These are phyloP conservation scores for Diaporthe ilicicola DNA, from an alignment of 2,329 filamentous ascomycete genomes.

Conservation along the genomic window DNA sequence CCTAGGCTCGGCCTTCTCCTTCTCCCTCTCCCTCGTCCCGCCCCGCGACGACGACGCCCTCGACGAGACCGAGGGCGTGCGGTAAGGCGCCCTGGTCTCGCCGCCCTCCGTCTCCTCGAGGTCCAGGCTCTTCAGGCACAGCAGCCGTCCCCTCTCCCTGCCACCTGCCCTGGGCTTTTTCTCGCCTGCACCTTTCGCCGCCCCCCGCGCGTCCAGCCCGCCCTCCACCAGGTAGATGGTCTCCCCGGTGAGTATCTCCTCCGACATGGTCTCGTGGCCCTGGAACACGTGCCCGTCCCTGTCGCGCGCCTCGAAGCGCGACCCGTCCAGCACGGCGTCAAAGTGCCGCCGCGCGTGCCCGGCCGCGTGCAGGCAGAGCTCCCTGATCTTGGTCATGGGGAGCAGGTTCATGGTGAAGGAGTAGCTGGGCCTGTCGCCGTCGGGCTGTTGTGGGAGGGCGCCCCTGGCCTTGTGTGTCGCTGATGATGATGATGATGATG, in stretches of 20 bases:
- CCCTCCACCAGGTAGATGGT: constrained; percentile 22
- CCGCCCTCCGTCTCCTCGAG: background rate
- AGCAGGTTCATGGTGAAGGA: constrained; percentile 27
- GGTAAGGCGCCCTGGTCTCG: background rate
- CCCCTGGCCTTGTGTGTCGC: background rate
- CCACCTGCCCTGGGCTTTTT: background rate
- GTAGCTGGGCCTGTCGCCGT: background rate
- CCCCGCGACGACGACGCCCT: constrained; percentile 12
- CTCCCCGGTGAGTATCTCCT: constrained; percentile 21
- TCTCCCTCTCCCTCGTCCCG: background rate
- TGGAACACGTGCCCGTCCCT: constrained; percentile 21
- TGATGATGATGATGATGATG: background rate
- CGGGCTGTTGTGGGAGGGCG: background rate
- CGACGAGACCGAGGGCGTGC: constrained; percentile 21
- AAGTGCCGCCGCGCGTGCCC: constrained; percentile 1
- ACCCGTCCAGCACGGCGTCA: constrained; percentile 10
- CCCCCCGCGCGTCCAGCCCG: background rate
- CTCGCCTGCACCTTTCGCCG: background rate
- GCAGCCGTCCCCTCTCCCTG: constrained; percentile 9
- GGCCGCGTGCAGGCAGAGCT: constrained; percentile 24
- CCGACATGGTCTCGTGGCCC: constrained; percentile 16
- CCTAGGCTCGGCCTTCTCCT: constrained; percentile 9
- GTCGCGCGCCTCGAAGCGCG: constrained; percentile 27
- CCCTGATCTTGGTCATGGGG: constrained; percentile 25
- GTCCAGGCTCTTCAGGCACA: background rate